Percentiles rank a stretch among this genome's conserved stretches.
These are phyloP conservation scores for Scutellaria minor DNA, from an alignment of 257 asterid species.

Conservation along the genomic window DNA sequence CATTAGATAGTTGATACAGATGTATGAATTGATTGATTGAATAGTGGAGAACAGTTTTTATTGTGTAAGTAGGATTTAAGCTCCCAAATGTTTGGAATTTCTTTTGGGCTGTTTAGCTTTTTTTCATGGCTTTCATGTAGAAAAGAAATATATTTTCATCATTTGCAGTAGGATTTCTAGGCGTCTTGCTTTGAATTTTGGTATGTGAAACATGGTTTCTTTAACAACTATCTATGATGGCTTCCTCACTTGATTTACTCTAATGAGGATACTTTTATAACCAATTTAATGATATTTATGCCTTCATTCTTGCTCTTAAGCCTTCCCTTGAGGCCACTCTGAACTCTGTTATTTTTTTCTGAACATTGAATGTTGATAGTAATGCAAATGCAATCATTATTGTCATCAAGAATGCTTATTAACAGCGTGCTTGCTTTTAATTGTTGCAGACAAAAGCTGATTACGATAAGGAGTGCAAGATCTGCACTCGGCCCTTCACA, in stretches of 20 bases:
- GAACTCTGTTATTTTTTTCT: background rate
- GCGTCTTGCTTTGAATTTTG: background rate
- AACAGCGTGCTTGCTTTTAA: background rate
- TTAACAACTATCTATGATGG: background rate
- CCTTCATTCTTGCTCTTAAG: conserved; percentile 14
- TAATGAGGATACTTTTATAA: background rate
- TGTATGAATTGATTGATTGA: background rate
- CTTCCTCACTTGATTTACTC: conserved; percentile 1
- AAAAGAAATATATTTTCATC: background rate
- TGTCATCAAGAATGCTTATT: conserved; percentile 25
- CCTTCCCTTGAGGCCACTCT: background rate
- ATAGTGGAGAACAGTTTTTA: background rate
- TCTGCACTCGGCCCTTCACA: conserved; percentile 93
- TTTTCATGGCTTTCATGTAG: background rate
- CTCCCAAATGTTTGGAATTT: background rate
- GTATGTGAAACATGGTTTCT: background rate
- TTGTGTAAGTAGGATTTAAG: background rate
- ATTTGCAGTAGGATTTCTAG: background rate
- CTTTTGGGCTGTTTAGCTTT: background rate
- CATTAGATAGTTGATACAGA: conserved; percentile 8
- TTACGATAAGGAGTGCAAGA: conserved; percentile 97
- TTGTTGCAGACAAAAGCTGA: conserved; percentile 84
- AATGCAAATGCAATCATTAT: background rate
- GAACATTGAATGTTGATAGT: background rate
- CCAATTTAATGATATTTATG: background rate